Base-by-base conservation (phyloP, 345 rosid species). In the Microthlaspi erraticum region DNA sequence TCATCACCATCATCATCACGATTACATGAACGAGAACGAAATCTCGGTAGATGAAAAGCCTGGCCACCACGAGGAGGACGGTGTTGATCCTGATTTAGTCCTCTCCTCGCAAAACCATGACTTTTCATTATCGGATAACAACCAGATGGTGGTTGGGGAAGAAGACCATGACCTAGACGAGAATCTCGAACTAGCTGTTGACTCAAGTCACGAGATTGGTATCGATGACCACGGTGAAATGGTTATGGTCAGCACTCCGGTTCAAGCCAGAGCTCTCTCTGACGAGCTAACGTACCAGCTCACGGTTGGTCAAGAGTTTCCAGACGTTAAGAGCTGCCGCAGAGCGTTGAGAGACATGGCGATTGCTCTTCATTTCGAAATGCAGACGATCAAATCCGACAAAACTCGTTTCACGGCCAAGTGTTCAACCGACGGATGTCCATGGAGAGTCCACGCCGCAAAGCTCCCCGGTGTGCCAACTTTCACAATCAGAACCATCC, bases 381-480 rank as follows among this genome's bases (percentile, higher is more conserved):
- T 95, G 78, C 99, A 92, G 79, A 92, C 99, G 1, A 87, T 92
- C 50, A 95, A 95, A 63, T 95, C 99, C n/a, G 99, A 95, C 78
- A 95, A 92, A 80, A 92, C 95, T 46, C 96, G 97, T 6, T 95
- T 95, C 74, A 95, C 99, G 4, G 99, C 99, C 10, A 95, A 87
- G 77, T 95, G 99, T 82, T 96, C 99, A n/a, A 81, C 72, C 43
- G 98, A 95, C 61, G 98, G 90, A 50, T 95, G 99, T 62, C 99
- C 97, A 5, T 95, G 99, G 99, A 86, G 97, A 33, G 91, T 95
- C 62, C 99, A 95, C 41, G 98, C 97, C 0, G 99, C 99, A 45
- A 94, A 92, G 83, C 96, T 94, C 38, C 97, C 98, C 0, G 99
- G 99, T 13, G 96, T 94, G 66, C 98, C 99, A 1, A 92, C 98